These are phyloP conservation scores for Vachellia collinsii DNA, from an alignment of 306 rosid species.

Conservation along the genomic window DNA sequence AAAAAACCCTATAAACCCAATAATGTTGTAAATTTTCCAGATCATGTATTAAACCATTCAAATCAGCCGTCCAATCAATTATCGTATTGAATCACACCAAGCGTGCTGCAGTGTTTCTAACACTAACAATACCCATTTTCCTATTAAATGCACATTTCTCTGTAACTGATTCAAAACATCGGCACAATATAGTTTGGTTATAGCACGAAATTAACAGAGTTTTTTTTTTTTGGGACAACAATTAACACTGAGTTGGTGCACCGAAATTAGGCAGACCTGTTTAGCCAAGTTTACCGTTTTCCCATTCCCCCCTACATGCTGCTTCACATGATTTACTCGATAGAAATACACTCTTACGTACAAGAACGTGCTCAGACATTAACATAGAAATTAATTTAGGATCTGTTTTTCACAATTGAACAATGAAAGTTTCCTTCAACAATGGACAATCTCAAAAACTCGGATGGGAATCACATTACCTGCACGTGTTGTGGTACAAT, in stretches of 20 bases:
- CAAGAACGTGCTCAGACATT: neutral
- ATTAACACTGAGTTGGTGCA: neutral
- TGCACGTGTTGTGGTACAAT: conserved; percentile 84
- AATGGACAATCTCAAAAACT: conserved; percentile 30
- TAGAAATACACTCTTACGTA: too few species aligned
- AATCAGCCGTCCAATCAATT: neutral
- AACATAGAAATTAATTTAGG: conserved; percentile 1
- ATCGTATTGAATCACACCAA: neutral
- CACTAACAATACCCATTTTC: neutral
- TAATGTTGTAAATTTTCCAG: conserved; percentile 17
- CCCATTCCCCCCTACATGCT: neutral
- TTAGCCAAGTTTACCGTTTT: neutral
- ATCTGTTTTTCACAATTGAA: conserved; percentile 19
- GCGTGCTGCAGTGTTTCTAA: neutral
- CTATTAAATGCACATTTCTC: neutral
- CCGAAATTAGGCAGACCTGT: neutral
- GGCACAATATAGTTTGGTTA: neutral
- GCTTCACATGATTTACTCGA: neutral
- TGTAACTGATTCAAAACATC: neutral
- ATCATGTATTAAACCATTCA: neutral
- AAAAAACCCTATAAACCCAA: conserved; percentile 74
- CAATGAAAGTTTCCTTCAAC: conserved; percentile 13
- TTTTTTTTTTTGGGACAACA: too few species aligned
- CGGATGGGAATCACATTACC: conserved; percentile 50
- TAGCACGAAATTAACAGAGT: neutral